Percentiles rank a stretch among this genome's conserved stretches.
These are phyloP conservation scores for Flaveria sonorensis DNA, from an alignment of 129 eudicot genomes.

Conservation along the genomic window DNA sequence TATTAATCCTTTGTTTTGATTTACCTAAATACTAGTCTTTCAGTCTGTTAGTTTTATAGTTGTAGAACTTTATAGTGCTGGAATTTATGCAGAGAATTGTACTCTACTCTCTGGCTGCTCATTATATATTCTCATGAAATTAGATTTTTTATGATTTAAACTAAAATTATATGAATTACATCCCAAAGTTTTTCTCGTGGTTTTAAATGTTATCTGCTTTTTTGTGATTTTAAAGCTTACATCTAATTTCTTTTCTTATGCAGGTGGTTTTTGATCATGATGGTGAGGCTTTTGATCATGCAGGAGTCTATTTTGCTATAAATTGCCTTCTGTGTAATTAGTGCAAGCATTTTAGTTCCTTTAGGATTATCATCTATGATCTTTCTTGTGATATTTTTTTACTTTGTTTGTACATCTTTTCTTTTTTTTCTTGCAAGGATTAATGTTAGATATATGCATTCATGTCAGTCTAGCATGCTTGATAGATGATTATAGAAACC, in stretches of 20 bases:
- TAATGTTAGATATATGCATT: background rate
- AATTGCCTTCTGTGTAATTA: constrained; percentile 12
- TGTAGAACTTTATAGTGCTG: background rate
- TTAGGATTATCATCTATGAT: constrained; percentile 1
- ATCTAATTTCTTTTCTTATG: constrained; percentile 26
- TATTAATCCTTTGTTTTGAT: background rate
- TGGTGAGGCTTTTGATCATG: constrained; percentile 59
- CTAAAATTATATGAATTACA: constrained; percentile 3
- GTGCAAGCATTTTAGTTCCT: constrained; percentile 12
- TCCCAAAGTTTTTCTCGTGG: constrained; percentile 3
- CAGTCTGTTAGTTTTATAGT: background rate
- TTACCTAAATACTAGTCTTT: background rate
- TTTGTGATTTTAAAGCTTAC: constrained; percentile 28
- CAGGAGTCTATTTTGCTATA: constrained; percentile 25
- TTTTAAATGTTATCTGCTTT: background rate
- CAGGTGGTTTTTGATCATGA: constrained; percentile 99
- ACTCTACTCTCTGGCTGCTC: background rate
- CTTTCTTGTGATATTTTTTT: constrained; percentile 11
- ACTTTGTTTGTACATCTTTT: constrained; percentile 14
- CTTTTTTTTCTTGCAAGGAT: background rate
- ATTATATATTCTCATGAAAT: background rate
- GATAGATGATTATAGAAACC: constrained; percentile 7
- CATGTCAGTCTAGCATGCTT: constrained; percentile 14
- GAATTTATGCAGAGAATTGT: background rate
- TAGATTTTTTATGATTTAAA: background rate